Evolutionary conservation across 2,329 filamentous ascomycete genomes (phyloP).

Genomic region (Metarhizium anisopliae): DNA sequence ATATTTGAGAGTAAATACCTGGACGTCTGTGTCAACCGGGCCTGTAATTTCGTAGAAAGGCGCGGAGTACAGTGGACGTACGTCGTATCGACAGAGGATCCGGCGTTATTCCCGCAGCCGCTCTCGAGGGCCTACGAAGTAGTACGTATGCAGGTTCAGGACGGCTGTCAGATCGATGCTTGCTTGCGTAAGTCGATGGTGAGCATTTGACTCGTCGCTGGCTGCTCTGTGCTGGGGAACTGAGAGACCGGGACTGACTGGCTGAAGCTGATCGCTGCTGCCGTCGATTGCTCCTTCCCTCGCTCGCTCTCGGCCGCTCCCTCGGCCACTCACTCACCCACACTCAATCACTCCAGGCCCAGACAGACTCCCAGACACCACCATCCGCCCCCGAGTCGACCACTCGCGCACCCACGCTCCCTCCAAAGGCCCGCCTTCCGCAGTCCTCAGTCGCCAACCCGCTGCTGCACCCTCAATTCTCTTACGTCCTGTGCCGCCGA

Average conservation of each 20-base stretch:
- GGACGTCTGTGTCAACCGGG: too few species aligned
- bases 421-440: too few species aligned
- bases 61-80: too few species aligned
- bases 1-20: too few species aligned
- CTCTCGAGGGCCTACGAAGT: not conserved
- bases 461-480: not conserved
- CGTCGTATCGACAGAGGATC: not conserved
- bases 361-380: not conserved
- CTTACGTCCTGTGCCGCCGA: not conserved
- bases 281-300: not conserved
- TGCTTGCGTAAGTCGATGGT: not conserved
- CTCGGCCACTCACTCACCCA: not conserved
- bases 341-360: too few species aligned
- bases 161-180: too few species aligned
- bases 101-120: not conserved
- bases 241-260: not conserved
- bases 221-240: not conserved
- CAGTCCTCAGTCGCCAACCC: not conserved
- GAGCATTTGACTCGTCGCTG: not conserved
- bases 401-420: too few species aligned
- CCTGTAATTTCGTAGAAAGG: too few species aligned
- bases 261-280: not conserved
- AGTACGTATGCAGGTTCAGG: too few species aligned
- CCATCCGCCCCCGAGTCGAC: not conserved
- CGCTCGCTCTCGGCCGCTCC: not conserved